phyloP scores from a whole-genome alignment of 805 yeast genomes.

The Hyphopichia homilentoma region DNA sequence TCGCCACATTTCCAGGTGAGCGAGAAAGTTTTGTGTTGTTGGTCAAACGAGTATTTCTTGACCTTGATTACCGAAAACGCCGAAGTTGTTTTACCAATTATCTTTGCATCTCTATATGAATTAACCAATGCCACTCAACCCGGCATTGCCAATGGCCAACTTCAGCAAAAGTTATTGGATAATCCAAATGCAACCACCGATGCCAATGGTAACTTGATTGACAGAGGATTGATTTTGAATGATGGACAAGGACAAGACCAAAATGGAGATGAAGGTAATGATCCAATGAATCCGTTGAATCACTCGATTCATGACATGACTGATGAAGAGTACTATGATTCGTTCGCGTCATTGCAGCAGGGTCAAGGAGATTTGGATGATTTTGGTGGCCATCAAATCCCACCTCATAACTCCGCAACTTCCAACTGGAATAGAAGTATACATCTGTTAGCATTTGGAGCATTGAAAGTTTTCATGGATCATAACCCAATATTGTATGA shows the following conservation, averaged over 20 bases:
- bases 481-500: constrained; percentile 88
- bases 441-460: constrained; percentile 85
- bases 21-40: constrained; percentile 88
- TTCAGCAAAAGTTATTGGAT: constrained; percentile 35
- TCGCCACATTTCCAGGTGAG: constrained; percentile 97
- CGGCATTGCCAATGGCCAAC: constrained; percentile 36
- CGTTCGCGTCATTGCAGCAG: constrained; percentile 31
- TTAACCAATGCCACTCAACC: constrained; percentile 55
- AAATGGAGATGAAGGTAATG: constrained; percentile 6
- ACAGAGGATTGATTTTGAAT: constrained; percentile 30
- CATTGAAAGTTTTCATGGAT: constrained; percentile 88
- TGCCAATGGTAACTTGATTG: constrained; percentile 42
- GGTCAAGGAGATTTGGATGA: constrained; percentile 26
- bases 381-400: constrained; percentile 29
- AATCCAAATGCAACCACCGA: constrained; percentile 37
- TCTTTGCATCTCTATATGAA: constrained; percentile 87
- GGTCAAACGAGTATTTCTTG: constrained; percentile 93
- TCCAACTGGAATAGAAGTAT: constrained; percentile 92
- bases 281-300: constrained; percentile 21
- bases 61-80: constrained; percentile 89
- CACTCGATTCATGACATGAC: constrained; percentile 31
- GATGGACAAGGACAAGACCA: constrained; percentile 16
- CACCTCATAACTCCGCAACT: constrained; percentile 44
- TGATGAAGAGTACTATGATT: constrained; percentile 43
- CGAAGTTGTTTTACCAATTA: constrained; percentile 86